These are phyloP conservation scores for Pholiota conissans DNA, from an alignment of 768 basidiomycete genomes.

Conservation along the genomic window DNA sequence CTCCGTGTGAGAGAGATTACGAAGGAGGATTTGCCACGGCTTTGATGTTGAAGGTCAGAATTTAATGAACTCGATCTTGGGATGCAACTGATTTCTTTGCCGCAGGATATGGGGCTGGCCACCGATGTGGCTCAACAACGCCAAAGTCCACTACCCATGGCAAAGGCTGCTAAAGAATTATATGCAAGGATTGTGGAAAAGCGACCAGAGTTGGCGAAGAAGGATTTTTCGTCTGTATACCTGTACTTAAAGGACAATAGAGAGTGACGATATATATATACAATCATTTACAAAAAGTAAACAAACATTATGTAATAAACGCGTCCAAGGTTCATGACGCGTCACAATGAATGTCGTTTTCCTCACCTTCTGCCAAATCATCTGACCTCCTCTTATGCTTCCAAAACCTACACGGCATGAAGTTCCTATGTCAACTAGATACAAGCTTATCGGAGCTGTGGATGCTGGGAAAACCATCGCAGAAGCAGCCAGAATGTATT, in stretches of 20 bases:
- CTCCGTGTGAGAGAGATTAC: conserved; percentile 82
- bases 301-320: too few relatives aligned
- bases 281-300: too few relatives aligned
- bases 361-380: too few relatives aligned
- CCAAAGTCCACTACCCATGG: conserved; percentile 61
- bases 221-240: conserved; percentile 86
- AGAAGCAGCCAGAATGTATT: too few relatives aligned
- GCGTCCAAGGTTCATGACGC: too few relatives aligned
- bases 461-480: too few relatives aligned
- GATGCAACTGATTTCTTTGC: background rate
- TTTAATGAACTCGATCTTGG: background rate
- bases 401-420: too few relatives aligned
- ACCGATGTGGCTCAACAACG: conserved; percentile 54
- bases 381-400: too few relatives aligned
- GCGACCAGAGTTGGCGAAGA: conserved; percentile 59
- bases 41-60: conserved; percentile 74
- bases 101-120: conserved; percentile 84
- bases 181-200: conserved; percentile 57
- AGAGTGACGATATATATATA: conserved; percentile 5
- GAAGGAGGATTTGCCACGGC: conserved; percentile 85
- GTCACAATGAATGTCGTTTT: too few relatives aligned
- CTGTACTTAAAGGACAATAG: conserved; percentile 46
- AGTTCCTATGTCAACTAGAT: too few relatives aligned
- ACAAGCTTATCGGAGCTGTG: too few relatives aligned
- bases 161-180: conserved; percentile 58